phyloP scores from a whole-genome alignment of 1,284 basidiomycete species.

The Ceratobasidium sp. region DNA sequence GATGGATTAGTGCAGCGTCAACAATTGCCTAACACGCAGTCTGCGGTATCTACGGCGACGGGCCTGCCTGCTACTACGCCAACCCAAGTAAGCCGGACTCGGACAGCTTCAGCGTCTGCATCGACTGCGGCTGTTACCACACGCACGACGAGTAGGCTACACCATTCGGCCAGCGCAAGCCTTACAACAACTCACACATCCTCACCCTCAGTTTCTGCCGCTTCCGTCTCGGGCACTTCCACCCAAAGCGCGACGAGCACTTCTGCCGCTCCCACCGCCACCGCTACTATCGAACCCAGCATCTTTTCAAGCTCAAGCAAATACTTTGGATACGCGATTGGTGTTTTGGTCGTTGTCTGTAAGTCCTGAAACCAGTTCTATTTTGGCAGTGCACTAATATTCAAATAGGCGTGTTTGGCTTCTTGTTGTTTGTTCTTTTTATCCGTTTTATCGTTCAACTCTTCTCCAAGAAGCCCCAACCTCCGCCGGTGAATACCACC shows the following conservation, averaged over 20 bases:
- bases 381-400: neutral
- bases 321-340: constrained; percentile 34
- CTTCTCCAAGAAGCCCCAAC: constrained; percentile 18
- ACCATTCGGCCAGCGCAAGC: neutral
- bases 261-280: neutral
- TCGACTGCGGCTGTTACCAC: neutral
- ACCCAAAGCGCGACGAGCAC: constrained; percentile 43
- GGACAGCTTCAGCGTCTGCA: neutral
- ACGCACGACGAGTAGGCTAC: neutral
- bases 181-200: constrained; percentile 1
- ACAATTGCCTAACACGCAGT: too few relatives aligned
- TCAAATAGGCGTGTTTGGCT: constrained; percentile 12
- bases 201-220: constrained; percentile 52
- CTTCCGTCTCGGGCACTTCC: constrained; percentile 51
- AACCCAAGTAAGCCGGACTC: neutral
- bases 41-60: too few relatives aligned
- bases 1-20: too few relatives aligned
- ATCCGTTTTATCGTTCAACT: constrained; percentile 19
- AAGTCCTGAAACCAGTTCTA: neutral
- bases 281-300: neutral
- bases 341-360: constrained; percentile 17
- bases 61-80: too few relatives aligned
- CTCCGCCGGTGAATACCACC: neutral
- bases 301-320: constrained; percentile 25
- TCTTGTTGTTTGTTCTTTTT: constrained; percentile 11